Percentiles rank a stretch among this genome's conserved stretches.
Conservation (phyloP, 2,329 filamentous ascomycete genomes). For the Dothiorella sarmentorum region DNA sequence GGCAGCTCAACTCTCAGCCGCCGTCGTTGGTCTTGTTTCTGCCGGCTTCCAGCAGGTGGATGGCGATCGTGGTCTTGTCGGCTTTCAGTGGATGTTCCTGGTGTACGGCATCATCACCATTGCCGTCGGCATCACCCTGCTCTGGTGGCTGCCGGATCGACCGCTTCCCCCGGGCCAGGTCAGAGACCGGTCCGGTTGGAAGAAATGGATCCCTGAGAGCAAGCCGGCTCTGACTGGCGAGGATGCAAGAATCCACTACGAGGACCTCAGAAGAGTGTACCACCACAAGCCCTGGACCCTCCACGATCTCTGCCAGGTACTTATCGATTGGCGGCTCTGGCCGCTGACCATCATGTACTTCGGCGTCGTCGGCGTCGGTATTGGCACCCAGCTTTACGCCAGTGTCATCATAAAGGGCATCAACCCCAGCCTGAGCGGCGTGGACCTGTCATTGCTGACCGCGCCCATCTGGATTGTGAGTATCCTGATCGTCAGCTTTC, state of each 20-base stretch:
- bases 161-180: conserved; percentile 69
- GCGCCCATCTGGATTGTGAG: conserved; percentile 88
- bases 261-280: conserved; percentile 77
- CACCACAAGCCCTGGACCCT: conserved; percentile 69
- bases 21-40: conserved; percentile 83
- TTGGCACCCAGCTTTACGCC: conserved; percentile 83
- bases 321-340: conserved; percentile 86
- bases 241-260: conserved; percentile 78
- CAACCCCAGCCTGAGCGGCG: conserved; percentile 66
- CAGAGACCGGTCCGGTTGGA: conserved; percentile 44
- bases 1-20: conserved; percentile 81
- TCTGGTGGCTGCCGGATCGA: conserved; percentile 90
- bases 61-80: conserved; percentile 68
- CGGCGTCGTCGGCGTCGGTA: conserved; percentile 87
- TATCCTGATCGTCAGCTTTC: conserved; percentile 21
- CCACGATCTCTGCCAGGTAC: conserved; percentile 64
- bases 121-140: conserved; percentile 65
- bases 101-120: conserved; percentile 76
- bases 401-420: conserved; percentile 82
- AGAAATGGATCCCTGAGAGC: conserved; percentile 64
- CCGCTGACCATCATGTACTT: conserved; percentile 89
- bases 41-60: conserved; percentile 93
- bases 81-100: conserved; percentile 91
- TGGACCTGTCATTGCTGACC: conserved; percentile 77
- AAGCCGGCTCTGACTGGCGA: conserved; percentile 71